phyloP scores from a whole-genome alignment of 2,329 filamentous ascomycete genomes.

The Thelonectria olida region DNA sequence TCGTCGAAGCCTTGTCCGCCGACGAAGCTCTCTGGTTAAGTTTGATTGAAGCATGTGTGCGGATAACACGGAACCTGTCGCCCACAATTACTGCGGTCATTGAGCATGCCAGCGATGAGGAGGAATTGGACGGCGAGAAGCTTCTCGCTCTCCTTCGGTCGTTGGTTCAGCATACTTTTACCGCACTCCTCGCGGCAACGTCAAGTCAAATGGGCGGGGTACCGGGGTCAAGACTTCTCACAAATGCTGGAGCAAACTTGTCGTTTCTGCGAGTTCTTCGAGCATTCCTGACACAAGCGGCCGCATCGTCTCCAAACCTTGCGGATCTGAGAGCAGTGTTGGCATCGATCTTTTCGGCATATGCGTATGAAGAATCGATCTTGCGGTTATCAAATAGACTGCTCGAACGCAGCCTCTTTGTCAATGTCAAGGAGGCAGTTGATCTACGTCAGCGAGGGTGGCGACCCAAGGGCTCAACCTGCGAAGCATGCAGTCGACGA shows the following conservation, averaged over 20 bases:
- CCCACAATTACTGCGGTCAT: conserved; percentile 57
- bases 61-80: conserved; percentile 71
- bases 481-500: conserved; percentile 83
- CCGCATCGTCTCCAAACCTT: conserved; percentile 82
- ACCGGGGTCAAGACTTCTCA: conserved; percentile 46
- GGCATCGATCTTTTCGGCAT: conserved; percentile 90
- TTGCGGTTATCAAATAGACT: conserved; percentile 85
- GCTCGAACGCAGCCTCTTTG: conserved; percentile 88
- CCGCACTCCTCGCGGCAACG: conserved; percentile 81
- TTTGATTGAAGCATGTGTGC: conserved; percentile 68
- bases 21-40: conserved; percentile 69
- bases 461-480: conserved; percentile 86
- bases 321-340: conserved; percentile 88
- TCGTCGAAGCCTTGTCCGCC: conserved; percentile 56
- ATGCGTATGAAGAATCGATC: conserved; percentile 93
- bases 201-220: conserved; percentile 57
- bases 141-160: conserved; percentile 75
- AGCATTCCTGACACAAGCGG: conserved; percentile 86
- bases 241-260: conserved; percentile 62
- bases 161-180: conserved; percentile 91
- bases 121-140: conserved; percentile 63
- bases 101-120: conserved; percentile 35
- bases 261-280: conserved; percentile 91
- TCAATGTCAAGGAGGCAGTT: conserved; percentile 79
- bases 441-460: conserved; percentile 84